Conservation (phyloP, 768 basidiomycete genomes). For the Pholiota conissans region DNA sequence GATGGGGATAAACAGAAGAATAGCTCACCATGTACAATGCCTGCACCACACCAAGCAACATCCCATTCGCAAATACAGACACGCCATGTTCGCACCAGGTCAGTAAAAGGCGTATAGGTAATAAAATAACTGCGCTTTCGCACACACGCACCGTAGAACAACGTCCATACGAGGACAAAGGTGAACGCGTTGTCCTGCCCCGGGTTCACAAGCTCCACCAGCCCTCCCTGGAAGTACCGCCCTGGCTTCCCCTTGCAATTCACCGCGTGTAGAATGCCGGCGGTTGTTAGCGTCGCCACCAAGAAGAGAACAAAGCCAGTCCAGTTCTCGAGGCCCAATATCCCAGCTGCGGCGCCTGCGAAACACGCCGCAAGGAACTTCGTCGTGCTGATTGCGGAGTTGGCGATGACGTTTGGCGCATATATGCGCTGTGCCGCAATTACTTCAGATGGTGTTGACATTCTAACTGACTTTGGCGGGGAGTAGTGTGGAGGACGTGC, state of each 20-base stretch:
- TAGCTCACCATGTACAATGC: slow-evolving; percentile 50
- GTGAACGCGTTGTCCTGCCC: slow-evolving; percentile 91
- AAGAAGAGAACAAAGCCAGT: slow-evolving; percentile 81
- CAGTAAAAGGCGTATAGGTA: not conserved
- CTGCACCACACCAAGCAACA: slow-evolving; percentile 21
- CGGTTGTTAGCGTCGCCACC: slow-evolving; percentile 63
- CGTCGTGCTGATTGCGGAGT: slow-evolving; percentile 59
- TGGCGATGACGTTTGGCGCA: slow-evolving; percentile 64
- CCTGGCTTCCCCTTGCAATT: slow-evolving; percentile 69
- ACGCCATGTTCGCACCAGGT: not conserved
- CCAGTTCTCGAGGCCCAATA: slow-evolving; percentile 86
- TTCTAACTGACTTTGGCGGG: slow-evolving; percentile 14
- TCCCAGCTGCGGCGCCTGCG: slow-evolving; percentile 84
- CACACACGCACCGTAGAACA: slow-evolving; percentile 78
- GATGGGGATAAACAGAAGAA: not conserved
- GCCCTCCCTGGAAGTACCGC: slow-evolving; percentile 61
- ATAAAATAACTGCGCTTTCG: not conserved
- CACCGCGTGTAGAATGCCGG: slow-evolving; percentile 61
- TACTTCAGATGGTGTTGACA: slow-evolving; percentile 50
- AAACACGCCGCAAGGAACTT: slow-evolving; percentile 86
- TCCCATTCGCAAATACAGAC: slow-evolving; percentile 1
- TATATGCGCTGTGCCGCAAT: slow-evolving; percentile 61
- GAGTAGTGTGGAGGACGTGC: not conserved
- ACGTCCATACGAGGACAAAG: slow-evolving; percentile 91
- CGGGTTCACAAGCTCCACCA: slow-evolving; percentile 72